Conservation (phyloP, 73 alveolate species). For the Tetrahymena malaccensis region DNA sequence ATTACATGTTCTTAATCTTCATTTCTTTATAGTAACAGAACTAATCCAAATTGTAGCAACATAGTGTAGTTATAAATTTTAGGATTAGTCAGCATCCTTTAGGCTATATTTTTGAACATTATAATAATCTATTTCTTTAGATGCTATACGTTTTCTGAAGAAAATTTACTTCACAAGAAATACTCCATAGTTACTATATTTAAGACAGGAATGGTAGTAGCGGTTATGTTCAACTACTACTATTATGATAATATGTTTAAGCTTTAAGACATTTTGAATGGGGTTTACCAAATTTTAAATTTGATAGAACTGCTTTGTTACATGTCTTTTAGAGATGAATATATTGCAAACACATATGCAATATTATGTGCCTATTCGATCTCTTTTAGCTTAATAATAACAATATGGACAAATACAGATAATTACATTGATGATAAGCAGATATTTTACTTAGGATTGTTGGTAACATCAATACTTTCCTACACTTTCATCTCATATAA, state of each 20-base stretch:
- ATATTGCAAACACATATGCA: not conserved
- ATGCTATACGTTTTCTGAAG: not conserved
- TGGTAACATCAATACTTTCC: not conserved
- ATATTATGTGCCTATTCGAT: not conserved
- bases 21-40: not conserved
- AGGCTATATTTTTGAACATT: not conserved
- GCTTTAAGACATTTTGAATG: not conserved
- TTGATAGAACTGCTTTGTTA: not conserved
- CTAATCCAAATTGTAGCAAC: not conserved
- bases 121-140: not conserved
- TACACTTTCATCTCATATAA: not conserved
- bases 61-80: not conserved
- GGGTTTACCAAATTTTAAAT: not conserved
- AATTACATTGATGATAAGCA: not conserved
- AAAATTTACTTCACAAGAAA: not conserved
- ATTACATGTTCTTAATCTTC: not conserved
- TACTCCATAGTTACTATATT: not conserved
- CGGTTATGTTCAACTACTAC: not conserved
- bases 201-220: not conserved
- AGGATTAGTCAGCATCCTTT: not conserved
- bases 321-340: not conserved
- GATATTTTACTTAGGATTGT: not conserved
- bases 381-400: not conserved
- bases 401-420: not conserved
- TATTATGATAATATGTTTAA: not conserved